These are phyloP conservation scores for Hericium coralloides DNA, from an alignment of 768 basidiomycete genomes.

Conservation along the genomic window DNA sequence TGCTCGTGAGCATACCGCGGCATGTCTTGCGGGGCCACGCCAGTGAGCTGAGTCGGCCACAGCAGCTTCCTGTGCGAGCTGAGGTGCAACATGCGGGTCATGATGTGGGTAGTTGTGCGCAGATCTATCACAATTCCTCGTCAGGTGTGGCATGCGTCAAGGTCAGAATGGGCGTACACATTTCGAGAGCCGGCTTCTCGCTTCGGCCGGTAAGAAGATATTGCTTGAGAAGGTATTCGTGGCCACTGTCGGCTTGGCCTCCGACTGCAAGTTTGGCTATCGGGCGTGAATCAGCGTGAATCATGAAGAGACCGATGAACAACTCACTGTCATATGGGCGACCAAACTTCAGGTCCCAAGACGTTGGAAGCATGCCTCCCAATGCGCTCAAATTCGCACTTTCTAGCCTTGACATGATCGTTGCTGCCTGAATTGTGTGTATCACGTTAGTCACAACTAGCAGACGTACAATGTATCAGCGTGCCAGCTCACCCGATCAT, in stretches of 20 bases:
- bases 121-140: conserved; percentile 34
- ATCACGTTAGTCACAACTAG: not conserved
- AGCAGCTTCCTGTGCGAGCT: conserved; percentile 56
- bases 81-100: conserved; percentile 58
- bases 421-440: conserved; percentile 31
- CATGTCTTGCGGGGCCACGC: conserved; percentile 19
- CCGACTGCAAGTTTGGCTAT: conserved; percentile 43
- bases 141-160: not conserved
- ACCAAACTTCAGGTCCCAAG: conserved; percentile 45
- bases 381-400: conserved; percentile 34
- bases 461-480: not conserved
- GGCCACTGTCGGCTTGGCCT: conserved; percentile 60
- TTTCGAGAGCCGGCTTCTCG: conserved; percentile 50
- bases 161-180: conserved; percentile 41
- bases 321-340: conserved; percentile 38
- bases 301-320: not conserved
- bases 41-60: conserved; percentile 50
- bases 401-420: conserved; percentile 39
- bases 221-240: conserved; percentile 72
- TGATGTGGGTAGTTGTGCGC: conserved; percentile 49
- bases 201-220: conserved; percentile 57
- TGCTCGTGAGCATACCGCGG: conserved; percentile 57
- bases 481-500: conserved; percentile 37
- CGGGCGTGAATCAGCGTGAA: conserved; percentile 19
- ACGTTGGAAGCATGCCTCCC: conserved; percentile 56